phyloP scores from a whole-genome alignment of 2,329 filamentous ascomycete genomes.

The Phoma herbarum region DNA sequence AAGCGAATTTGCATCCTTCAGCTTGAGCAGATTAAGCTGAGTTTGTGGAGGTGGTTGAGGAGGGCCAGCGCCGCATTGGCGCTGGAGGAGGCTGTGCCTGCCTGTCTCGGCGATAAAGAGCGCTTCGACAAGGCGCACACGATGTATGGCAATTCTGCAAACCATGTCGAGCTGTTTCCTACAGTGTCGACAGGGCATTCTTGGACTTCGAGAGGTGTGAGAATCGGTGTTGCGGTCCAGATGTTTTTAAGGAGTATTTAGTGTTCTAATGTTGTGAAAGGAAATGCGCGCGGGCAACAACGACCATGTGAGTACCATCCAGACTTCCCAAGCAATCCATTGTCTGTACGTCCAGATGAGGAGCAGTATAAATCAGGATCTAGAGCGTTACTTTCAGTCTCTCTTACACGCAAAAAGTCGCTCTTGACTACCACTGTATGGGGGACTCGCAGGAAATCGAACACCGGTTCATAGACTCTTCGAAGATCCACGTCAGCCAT shows the following conservation, averaged over 20 bases:
- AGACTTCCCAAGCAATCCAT: background rate
- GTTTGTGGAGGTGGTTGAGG: background rate
- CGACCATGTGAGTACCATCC: background rate
- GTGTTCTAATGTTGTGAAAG: background rate
- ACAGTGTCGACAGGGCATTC: background rate
- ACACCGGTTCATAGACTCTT: background rate
- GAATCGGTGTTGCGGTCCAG: background rate
- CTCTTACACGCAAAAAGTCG: background rate
- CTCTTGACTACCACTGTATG: background rate
- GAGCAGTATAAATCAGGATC: background rate
- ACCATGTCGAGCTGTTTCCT: background rate
- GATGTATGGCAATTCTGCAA: background rate
- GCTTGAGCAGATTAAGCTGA: conserved; percentile 16
- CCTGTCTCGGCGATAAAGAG: background rate
- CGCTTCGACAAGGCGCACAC: background rate
- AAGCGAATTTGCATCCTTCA: conserved; percentile 7
- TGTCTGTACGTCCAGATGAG: background rate
- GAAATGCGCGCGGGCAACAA: background rate
- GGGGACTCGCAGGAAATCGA: background rate
- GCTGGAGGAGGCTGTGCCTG: background rate
- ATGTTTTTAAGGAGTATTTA: background rate
- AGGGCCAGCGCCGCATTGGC: background rate
- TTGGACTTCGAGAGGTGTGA: background rate
- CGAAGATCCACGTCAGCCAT: background rate
- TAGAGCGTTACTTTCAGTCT: background rate